These are phyloP conservation scores for Exophiala bonariae DNA, from an alignment of 2,329 filamentous ascomycete species.

Conservation along the genomic window DNA sequence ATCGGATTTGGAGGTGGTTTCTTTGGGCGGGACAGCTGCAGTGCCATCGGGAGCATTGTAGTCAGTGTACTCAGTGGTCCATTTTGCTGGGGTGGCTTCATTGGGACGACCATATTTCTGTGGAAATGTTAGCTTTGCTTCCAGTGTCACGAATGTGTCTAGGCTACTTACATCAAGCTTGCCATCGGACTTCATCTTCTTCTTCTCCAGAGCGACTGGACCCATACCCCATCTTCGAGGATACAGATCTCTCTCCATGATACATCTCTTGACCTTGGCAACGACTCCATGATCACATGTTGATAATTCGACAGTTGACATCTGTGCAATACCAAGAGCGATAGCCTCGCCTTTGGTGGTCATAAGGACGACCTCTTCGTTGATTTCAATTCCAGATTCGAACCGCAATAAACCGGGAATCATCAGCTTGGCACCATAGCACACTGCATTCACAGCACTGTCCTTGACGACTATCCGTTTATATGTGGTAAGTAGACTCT, in stretches of 20 bases:
- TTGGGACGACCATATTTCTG: conserved; percentile 90
- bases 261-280: conserved; percentile 98
- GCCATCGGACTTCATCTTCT: conserved; percentile 98
- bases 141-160: neutral
- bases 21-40: conserved; percentile 46
- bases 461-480: conserved; percentile 98
- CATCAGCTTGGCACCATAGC: conserved; percentile 99
- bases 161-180: conserved; percentile 73
- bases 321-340: conserved; percentile 91
- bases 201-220: conserved; percentile 92
- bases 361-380: conserved; percentile 97
- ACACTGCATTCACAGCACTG: conserved; percentile 92
- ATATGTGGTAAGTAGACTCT: conserved; percentile 88
- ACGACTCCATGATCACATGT: conserved; percentile 97
- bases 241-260: conserved; percentile 99
- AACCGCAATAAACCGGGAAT: conserved; percentile 93
- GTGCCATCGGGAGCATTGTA: conserved; percentile 62
- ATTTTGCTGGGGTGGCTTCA: conserved; percentile 89
- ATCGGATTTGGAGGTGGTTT: conserved; percentile 43
- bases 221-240: conserved; percentile 95
- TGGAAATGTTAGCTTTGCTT: conserved; percentile 17
- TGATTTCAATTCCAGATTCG: conserved; percentile 85
- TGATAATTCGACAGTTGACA: conserved; percentile 96
- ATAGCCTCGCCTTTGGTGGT: conserved; percentile 99
- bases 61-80: conserved; percentile 91